A percentile compares a stretch with the other conserved stretches of the same genome.
phyloP scores from a whole-genome alignment of 1,139 yeast species.

The Pichia sp. region DNA sequence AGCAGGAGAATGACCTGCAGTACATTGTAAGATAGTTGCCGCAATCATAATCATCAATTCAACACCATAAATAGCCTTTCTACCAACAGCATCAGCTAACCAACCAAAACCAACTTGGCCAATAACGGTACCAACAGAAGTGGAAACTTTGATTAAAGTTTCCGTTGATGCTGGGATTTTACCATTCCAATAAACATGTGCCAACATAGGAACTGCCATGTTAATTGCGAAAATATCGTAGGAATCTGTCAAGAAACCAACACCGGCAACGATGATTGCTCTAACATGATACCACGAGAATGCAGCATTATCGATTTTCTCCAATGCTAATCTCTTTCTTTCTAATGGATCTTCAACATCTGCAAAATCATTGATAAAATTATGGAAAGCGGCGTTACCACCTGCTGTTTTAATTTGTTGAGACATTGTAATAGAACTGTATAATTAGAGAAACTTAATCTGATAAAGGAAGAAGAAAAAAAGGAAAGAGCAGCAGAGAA shows the following conservation, averaged over 20 bases:
- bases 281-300: constrained; percentile 88
- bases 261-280: constrained; percentile 88
- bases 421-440: not conserved
- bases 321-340: constrained; percentile 83
- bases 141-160: constrained; percentile 76
- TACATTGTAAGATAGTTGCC: constrained; percentile 74
- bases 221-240: constrained; percentile 88
- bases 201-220: constrained; percentile 69
- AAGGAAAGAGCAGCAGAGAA: not conserved
- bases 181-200: constrained; percentile 71
- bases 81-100: constrained; percentile 78
- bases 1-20: constrained; percentile 62
- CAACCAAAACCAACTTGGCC: constrained; percentile 88
- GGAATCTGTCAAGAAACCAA: constrained; percentile 88
- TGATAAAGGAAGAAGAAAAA: not conserved
- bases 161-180: constrained; percentile 59
- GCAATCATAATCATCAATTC: constrained; percentile 79
- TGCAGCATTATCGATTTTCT: constrained; percentile 75
- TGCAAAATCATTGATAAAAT: constrained; percentile 74
- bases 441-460: not conserved
- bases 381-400: constrained; percentile 89
- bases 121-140: constrained; percentile 89
- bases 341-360: constrained; percentile 83
- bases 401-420: constrained; percentile 42
- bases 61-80: constrained; percentile 81